phyloP scores from a whole-genome alignment of 2,329 filamentous ascomycete species.

The Onygenales sp. region DNA sequence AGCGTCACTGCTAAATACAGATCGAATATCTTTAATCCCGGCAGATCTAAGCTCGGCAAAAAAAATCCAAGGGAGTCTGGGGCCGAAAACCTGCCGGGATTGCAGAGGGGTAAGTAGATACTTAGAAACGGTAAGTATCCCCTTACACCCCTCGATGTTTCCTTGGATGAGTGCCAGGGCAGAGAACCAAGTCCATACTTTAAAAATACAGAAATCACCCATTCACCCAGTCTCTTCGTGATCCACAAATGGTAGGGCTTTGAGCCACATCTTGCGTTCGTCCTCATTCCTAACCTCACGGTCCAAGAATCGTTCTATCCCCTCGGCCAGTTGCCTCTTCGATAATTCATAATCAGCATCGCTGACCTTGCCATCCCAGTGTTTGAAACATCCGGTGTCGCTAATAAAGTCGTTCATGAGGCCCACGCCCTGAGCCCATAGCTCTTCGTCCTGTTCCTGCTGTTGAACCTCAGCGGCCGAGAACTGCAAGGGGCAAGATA shows the following conservation, averaged over 20 bases:
- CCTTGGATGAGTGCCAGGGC: no score
- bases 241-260: slow-evolving; percentile 13
- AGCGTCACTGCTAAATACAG: no score
- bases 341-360: slow-evolving; percentile 13
- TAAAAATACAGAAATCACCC: no score
- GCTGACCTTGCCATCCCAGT: slow-evolving; percentile 19
- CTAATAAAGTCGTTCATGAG: slow-evolving; percentile 16
- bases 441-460: slow-evolving; percentile 14
- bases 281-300: slow-evolving; percentile 17
- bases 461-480: slow-evolving; percentile 11
- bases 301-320: slow-evolving; percentile 14
- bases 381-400: slow-evolving; percentile 18
- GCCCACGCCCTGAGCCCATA: slow-evolving; percentile 17
- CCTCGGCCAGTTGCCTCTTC: slow-evolving; percentile 15
- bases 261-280: slow-evolving; percentile 15
- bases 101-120: no score
- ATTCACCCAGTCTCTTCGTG: no score
- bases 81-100: no score
- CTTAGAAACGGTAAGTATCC: no score
- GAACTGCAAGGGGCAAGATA: slow-evolving; percentile 14
- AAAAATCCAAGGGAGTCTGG: no score
- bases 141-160: no score
- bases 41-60: no score
- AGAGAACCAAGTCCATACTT: no score
- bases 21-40: no score